A percentile compares a stretch with the other conserved stretches of the same genome.
These are phyloP conservation scores for Chrysopogon serrulatus DNA, from an alignment of 176 grass and related monocot genomes.

Conservation along the genomic window DNA sequence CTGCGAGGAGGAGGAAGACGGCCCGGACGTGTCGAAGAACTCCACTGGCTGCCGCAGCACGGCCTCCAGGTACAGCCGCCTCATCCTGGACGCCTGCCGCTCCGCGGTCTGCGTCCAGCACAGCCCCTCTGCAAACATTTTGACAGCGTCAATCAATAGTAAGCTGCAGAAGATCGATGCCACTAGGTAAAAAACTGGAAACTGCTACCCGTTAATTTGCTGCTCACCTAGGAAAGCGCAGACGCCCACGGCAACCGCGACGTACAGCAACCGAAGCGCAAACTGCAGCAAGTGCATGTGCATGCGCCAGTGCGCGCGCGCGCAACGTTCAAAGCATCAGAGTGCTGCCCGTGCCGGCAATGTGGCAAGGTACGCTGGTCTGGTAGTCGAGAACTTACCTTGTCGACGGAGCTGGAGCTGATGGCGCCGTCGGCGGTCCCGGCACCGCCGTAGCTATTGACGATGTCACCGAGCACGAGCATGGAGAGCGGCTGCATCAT, in stretches of 20 bases:
- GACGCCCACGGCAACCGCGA: constrained; percentile 29
- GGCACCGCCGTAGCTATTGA: constrained; percentile 43
- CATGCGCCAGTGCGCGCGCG: no score
- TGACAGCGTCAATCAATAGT: no score
- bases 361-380: neutral
- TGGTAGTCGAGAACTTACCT: neutral
- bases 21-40: constrained; percentile 50
- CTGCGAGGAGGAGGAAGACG: neutral
- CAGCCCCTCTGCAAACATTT: constrained; percentile 22
- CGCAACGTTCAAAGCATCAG: neutral
- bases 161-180: neutral
- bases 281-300: constrained; percentile 28
- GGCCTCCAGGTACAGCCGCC: constrained; percentile 50
- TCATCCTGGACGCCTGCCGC: constrained; percentile 51
- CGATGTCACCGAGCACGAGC: constrained; percentile 44
- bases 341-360: neutral
- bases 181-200: neutral
- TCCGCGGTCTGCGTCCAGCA: constrained; percentile 53
- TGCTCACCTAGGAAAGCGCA: constrained; percentile 39
- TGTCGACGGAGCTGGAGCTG: constrained; percentile 27
- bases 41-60: constrained; percentile 45
- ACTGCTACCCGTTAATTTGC: no score
- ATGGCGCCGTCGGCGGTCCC: neutral
- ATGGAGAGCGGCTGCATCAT: constrained; percentile 51
- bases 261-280: constrained; percentile 44